Conservation (phyloP, 1,139 yeast species). For the Suhomyces chickasaworum region DNA sequence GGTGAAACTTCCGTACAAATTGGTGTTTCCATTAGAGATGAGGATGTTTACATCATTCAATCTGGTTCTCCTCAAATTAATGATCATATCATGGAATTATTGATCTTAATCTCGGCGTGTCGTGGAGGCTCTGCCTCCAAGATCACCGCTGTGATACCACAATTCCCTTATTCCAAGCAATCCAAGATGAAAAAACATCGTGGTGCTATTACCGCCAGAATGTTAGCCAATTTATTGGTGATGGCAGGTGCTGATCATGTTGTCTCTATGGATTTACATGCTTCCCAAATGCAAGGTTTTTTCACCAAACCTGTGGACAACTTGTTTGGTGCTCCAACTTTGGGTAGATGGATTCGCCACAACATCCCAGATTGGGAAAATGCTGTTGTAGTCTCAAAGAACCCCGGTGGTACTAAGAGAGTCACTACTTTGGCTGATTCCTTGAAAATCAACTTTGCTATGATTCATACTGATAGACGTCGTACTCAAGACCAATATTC, state of each 20-base stretch:
- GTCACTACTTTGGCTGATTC: conserved; percentile 97
- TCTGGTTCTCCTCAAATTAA: conserved; percentile 88
- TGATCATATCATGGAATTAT: conserved; percentile 94
- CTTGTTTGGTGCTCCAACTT: conserved; percentile 92
- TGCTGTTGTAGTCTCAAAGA: conserved; percentile 91
- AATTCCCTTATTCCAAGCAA: conserved; percentile 96
- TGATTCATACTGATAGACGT: conserved; percentile 98
- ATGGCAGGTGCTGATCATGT: conserved; percentile 99
- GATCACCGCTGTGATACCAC: conserved; percentile 96
- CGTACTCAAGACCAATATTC: conserved; percentile 74
- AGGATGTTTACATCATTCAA: conserved; percentile 94
- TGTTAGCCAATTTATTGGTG: conserved; percentile 91
- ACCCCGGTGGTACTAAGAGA: conserved; percentile 98
- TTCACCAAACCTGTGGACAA: conserved; percentile 97
- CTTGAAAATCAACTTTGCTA: conserved; percentile 92
- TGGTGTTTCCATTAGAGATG: conserved; percentile 93
- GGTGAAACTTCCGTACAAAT: conserved; percentile 98
- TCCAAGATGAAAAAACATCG: conserved; percentile 97
- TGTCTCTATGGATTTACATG: conserved; percentile 96
- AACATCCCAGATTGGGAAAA: conserved; percentile 80
- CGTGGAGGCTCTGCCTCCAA: conserved; percentile 97
- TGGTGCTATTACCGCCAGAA: conserved; percentile 98
- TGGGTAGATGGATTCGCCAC: conserved; percentile 95
- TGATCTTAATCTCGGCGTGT: conserved; percentile 92
- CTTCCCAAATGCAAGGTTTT: conserved; percentile 99